Evolutionary conservation across 148 eudicot species (phyloP).

Genomic region (Arbutus unedo): DNA sequence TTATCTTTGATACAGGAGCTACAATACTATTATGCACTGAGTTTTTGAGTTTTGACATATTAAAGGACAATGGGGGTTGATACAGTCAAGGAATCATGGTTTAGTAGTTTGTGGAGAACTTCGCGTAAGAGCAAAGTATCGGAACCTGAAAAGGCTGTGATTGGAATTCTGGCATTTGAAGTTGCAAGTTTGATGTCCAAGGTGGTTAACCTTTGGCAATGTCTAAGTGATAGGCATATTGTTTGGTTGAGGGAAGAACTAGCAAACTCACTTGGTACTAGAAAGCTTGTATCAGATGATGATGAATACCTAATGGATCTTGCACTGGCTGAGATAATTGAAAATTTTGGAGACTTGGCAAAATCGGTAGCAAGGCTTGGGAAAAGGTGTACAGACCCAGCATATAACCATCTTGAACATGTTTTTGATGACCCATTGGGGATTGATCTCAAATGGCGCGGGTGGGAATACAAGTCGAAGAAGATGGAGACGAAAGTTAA

Average conservation of each 20-base stretch:
- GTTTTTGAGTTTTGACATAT: neutral
- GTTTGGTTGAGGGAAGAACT: slow-evolving; percentile 63
- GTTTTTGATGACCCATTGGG: slow-evolving; percentile 43
- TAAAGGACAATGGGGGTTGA: slow-evolving; percentile 54
- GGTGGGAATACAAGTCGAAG: slow-evolving; percentile 74
- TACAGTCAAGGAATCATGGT: slow-evolving; percentile 59
- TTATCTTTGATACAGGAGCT: slow-evolving; percentile 8
- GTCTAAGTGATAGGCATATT: slow-evolving; percentile 57
- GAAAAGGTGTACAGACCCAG: slow-evolving; percentile 62
- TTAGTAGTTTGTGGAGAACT: slow-evolving; percentile 62
- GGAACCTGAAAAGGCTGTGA: slow-evolving; percentile 48
- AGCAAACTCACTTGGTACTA: slow-evolving; percentile 56
- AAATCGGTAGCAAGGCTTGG: slow-evolving; percentile 59
- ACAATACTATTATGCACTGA: neutral
- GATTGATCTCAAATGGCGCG: slow-evolving; percentile 48
- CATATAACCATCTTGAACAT: slow-evolving; percentile 60
- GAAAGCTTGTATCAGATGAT: slow-evolving; percentile 71
- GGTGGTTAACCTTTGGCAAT: slow-evolving; percentile 63
- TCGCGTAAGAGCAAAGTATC: slow-evolving; percentile 40
- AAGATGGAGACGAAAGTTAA: slow-evolving; percentile 83
- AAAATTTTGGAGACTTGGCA: slow-evolving; percentile 43
- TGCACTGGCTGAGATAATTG: slow-evolving; percentile 69
- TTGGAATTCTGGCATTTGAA: slow-evolving; percentile 81
- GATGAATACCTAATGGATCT: slow-evolving; percentile 75
- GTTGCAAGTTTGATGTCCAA: slow-evolving; percentile 77